Conservation (phyloP, 2,329 filamentous ascomycete genomes). For the Epichloe sp. region DNA sequence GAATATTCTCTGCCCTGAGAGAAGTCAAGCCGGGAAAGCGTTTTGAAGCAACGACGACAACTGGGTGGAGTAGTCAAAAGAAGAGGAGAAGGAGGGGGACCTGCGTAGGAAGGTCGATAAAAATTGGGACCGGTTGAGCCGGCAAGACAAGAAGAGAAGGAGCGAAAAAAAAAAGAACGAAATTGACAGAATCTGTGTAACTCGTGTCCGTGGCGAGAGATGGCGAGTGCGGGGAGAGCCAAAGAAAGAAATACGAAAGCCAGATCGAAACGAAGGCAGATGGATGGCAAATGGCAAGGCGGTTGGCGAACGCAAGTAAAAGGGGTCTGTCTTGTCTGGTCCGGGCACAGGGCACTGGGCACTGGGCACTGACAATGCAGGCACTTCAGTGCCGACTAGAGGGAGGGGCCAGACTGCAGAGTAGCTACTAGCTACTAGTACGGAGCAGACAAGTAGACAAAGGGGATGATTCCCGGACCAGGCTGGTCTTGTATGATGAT, state of each 20-base stretch:
- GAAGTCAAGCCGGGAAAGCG: neutral
- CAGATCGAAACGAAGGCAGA: neutral
- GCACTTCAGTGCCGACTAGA: no score
- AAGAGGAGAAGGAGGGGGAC: neutral
- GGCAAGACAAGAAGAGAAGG: neutral
- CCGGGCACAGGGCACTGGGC: neutral
- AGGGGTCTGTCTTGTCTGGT: neutral
- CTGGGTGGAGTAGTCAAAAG: neutral
- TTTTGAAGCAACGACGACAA: constrained; percentile 2
- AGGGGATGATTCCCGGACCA: no score
- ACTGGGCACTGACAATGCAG: neutral
- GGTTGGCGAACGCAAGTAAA: neutral
- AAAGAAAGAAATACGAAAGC: neutral
- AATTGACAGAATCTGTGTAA: neutral
- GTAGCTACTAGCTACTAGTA: no score
- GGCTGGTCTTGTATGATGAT: no score
- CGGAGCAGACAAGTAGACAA: no score
- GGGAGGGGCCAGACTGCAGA: no score
- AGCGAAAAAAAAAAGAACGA: neutral
- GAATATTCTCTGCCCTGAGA: neutral
- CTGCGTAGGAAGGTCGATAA: neutral
- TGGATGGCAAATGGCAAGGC: no score
- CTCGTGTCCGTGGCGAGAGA: constrained; percentile 1
- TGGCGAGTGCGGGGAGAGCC: neutral
- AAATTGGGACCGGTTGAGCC: neutral